phyloP scores from a whole-genome alignment of 2,329 filamentous ascomycete species.

The Phyllosticta ampelicida region DNA sequence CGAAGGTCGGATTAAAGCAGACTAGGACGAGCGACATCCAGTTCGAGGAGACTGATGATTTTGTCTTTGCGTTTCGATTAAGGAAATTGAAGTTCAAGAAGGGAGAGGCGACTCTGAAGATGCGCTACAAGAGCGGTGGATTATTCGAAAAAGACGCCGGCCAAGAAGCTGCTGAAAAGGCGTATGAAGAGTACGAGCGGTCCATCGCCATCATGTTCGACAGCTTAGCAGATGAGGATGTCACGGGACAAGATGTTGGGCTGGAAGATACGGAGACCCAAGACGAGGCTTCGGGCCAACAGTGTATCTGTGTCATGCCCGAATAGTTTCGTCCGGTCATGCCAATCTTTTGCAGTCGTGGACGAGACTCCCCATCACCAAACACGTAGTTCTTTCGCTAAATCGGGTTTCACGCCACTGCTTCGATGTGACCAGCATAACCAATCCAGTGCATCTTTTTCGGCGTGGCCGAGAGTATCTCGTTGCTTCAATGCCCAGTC shows the following conservation, averaged over 20 bases:
- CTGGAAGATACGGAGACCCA: neutral
- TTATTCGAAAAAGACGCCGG: neutral
- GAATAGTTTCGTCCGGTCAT: neutral
- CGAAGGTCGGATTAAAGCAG: neutral
- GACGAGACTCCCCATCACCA: no score
- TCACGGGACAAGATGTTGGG: neutral
- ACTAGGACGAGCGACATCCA: neutral
- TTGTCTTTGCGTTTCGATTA: conserved; percentile 6
- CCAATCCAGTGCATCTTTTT: no score
- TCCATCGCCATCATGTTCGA: neutral
- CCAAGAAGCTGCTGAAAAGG: neutral
- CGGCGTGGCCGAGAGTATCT: no score
- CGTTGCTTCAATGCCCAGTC: no score
- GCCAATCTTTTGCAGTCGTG: no score
- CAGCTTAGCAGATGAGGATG: neutral
- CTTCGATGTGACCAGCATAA: no score
- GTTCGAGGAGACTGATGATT: conserved; percentile 1
- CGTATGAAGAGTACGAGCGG: neutral
- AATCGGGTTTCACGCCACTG: no score
- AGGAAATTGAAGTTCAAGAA: conserved; percentile 1
- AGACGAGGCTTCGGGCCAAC: neutral
- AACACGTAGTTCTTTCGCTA: no score
- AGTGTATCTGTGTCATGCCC: neutral
- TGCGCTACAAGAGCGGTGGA: neutral
- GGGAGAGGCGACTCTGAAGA: neutral